Evolutionary conservation across 805 yeast genomes (phyloP), one percentile per base, ranked within the genome.

Genomic region (Candida endomychidarum): DNA sequence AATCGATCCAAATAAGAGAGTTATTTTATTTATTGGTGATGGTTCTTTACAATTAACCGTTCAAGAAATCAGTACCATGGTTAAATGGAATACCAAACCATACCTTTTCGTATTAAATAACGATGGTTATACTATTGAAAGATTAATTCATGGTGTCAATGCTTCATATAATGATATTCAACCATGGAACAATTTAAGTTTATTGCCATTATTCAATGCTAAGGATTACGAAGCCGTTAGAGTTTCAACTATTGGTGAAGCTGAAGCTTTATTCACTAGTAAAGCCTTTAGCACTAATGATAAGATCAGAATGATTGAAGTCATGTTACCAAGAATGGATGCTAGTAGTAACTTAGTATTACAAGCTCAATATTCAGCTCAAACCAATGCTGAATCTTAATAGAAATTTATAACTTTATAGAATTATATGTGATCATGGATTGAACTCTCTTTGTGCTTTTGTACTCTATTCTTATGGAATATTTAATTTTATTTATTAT

Each of bases 21-120:
- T 78, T 40, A 70, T 80, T 44, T 65, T 82, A 45, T 81, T 81
- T 58, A 77, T 80, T 50, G 88, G 88, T 68, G 88, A 81, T 61
- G 88, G 88, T 60, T 81, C 87, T 32, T 69, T 81, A 53, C 88
- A 81, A 66, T 72, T 81, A 63, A 81, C 88, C 10, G 85, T 80
- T 24, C 86, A 81, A 67, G 84, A 83, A 59, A 78, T 81, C 57
- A 78, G 84, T 41, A 81, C 85, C 49, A 74, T 80, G 75, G 70
- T 78, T 57, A 76, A 81, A 63, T 77, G 83, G 82, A 73, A 74
- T 46, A 70, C 78, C 54, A 78, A 72, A 48, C 86, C 86, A 54
- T 81, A 81, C 66, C 62, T 82, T 56, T 81, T 81, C 57, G 78
- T 82, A 23, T 70, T 82, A 58, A 82, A 81, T 70, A 82, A 82